Evolutionary conservation across 768 basidiomycete species (phyloP), one percentile per base, ranked within the genome.

Genomic region (Podaxis mareebaensis): DNA sequence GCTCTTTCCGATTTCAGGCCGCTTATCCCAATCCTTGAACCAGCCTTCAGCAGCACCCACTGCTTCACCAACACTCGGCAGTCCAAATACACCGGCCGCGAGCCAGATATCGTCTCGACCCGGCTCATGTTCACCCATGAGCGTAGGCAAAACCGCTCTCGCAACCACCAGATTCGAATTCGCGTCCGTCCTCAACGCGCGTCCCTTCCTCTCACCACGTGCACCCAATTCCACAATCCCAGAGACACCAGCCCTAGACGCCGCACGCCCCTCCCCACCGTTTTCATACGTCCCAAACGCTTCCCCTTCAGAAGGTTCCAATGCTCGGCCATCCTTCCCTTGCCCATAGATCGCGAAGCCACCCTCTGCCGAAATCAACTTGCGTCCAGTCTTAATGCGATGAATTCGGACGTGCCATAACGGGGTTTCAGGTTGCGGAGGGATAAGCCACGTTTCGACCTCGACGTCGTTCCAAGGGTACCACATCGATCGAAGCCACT

Each of bases 381-480:
- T 68, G n/a, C 87, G 76, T 22, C 72, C 81, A 4, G 82, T 81
- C 56, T 74, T 77, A 66, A 91, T 78, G 65, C 88, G 81, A 73
- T 91, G 90, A 0, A 90, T 79, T 7, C 90, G 81, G 33, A 90
- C 69, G 69, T 92, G 89, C 89, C 89, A 91, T 20, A 85, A 75
- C 2, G 87, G 85, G 6, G 84, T 77, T 4, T 76, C 82, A 15
- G 69, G 61, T 42, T 81, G 79, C 3, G 91, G 90, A 1, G 90
- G 90, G 6, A 90, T 76, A 15, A 91, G 80, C 86, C 86, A 89
- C 24, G 90, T 92, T 75, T 91, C 89, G 51, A 92, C 85, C 62
- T 83, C 77, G 33, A 90, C 88, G 71, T 85, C 89, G 46, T 78
- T 77, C 88, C 88, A 92, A 13, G 90, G 90, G 67, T 84, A 82